Evolutionary conservation across 2,329 filamentous ascomycete species (phyloP).

Genomic region (Ambrosiella xylebori): DNA sequence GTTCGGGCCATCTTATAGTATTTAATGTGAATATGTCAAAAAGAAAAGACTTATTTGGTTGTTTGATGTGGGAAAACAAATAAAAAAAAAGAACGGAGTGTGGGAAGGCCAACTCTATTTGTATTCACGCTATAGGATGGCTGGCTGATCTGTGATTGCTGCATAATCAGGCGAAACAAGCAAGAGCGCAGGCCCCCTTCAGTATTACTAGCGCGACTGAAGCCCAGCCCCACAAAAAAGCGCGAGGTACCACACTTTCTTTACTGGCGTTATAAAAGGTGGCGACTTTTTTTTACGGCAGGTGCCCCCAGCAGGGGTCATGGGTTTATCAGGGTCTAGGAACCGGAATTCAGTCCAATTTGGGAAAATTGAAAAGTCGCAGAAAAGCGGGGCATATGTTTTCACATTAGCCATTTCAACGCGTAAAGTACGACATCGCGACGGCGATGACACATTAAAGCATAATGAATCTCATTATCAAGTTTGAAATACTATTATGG

Average conservation of each 20-base stretch:
- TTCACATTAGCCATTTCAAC: background rate
- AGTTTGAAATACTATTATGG: no score
- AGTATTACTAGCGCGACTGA: background rate
- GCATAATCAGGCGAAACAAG: background rate
- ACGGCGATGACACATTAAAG: no score
- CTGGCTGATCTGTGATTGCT: conserved; percentile 15
- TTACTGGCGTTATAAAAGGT: background rate
- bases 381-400: background rate
- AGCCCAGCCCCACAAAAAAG: conserved; percentile 5
- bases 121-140: conserved; percentile 15
- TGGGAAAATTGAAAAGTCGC: background rate
- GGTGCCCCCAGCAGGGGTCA: no score
- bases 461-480: no score
- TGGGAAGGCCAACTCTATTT: conserved; percentile 17
- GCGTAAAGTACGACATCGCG: no score
- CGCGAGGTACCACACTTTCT: background rate
- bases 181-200: background rate
- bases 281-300: background rate
- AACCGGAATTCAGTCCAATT: background rate
- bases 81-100: conserved; percentile 14
- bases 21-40: conserved; percentile 20
- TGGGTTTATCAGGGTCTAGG: no score
- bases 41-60: conserved; percentile 19
- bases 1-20: conserved; percentile 41
- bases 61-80: conserved; percentile 20